Conservation (phyloP, 2,329 filamentous ascomycete genomes). For the Coniochaeta sp. region DNA sequence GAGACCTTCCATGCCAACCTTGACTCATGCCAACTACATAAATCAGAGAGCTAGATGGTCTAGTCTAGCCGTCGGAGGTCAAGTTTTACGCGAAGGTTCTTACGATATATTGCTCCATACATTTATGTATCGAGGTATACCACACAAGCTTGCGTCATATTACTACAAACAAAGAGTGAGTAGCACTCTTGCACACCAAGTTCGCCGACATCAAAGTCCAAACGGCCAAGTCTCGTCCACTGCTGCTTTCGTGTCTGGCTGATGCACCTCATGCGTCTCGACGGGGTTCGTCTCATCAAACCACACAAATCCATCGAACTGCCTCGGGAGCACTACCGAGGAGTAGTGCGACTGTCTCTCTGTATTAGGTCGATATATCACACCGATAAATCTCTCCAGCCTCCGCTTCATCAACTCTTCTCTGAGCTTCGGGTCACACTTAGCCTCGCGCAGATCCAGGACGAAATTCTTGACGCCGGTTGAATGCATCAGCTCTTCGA, state of each 20-base stretch:
- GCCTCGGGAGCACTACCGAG: slow-evolving; percentile 32
- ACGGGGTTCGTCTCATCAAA: slow-evolving; percentile 39
- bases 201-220: slow-evolving; percentile 20
- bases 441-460: slow-evolving; percentile 33
- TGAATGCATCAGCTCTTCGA: slow-evolving; percentile 39
- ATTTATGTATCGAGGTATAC: too few species aligned
- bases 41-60: too few species aligned
- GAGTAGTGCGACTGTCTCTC: slow-evolving; percentile 42
- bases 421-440: slow-evolving; percentile 25
- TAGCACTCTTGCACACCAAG: too few species aligned
- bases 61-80: too few species aligned
- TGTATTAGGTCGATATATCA: slow-evolving; percentile 41
- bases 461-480: slow-evolving; percentile 34
- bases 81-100: too few species aligned
- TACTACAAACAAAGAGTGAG: too few species aligned
- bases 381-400: slow-evolving; percentile 44
- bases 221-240: slow-evolving; percentile 44
- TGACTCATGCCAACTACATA: too few species aligned
- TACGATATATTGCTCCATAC: too few species aligned
- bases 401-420: slow-evolving; percentile 25
- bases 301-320: slow-evolving; percentile 43
- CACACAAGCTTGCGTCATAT: too few species aligned
- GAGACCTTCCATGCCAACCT: too few species aligned
- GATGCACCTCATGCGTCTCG: slow-evolving; percentile 32
- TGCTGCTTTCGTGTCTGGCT: slow-evolving; percentile 32